Conservation (phyloP, 1,284 basidiomycete species). For the Pascua sp. region DNA sequence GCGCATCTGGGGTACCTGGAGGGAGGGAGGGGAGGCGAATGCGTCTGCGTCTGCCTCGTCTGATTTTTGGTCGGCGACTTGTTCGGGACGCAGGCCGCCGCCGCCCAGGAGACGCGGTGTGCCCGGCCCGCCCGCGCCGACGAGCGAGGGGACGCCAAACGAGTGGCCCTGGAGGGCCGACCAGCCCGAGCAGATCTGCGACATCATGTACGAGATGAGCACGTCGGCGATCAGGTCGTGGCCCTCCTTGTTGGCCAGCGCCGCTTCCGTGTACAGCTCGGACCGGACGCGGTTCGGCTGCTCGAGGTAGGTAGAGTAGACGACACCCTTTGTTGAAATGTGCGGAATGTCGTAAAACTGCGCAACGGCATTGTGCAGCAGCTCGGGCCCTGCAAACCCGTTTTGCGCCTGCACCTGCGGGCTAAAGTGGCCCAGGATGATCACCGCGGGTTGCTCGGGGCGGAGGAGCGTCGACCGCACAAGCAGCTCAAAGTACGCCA, state of each 20-base stretch:
- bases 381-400: slow-evolving; percentile 81
- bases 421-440: slow-evolving; percentile 87
- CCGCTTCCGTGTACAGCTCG: slow-evolving; percentile 70
- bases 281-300: slow-evolving; percentile 65
- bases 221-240: slow-evolving; percentile 82
- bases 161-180: slow-evolving; percentile 62
- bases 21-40: slow-evolving; percentile 45
- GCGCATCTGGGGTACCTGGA: slow-evolving; percentile 63
- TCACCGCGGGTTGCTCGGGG: slow-evolving; percentile 79
- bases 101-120: slow-evolving; percentile 30
- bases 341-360: slow-evolving; percentile 95
- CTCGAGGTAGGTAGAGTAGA: slow-evolving; percentile 76
- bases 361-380: slow-evolving; percentile 79
- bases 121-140: background rate
- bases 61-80: slow-evolving; percentile 25
- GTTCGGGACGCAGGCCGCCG: slow-evolving; percentile 48
- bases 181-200: slow-evolving; percentile 82
- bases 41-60: slow-evolving; percentile 16
- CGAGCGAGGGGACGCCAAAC: slow-evolving; percentile 55
- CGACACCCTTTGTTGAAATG: slow-evolving; percentile 71
- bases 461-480: slow-evolving; percentile 83
- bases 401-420: slow-evolving; percentile 72
- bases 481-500: slow-evolving; percentile 83
- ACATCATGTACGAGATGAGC: slow-evolving; percentile 79
- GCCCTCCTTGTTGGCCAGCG: slow-evolving; percentile 74